Conservation (phyloP, 164 flowering plant species). For the Tetrastigma voinierianum region DNA sequence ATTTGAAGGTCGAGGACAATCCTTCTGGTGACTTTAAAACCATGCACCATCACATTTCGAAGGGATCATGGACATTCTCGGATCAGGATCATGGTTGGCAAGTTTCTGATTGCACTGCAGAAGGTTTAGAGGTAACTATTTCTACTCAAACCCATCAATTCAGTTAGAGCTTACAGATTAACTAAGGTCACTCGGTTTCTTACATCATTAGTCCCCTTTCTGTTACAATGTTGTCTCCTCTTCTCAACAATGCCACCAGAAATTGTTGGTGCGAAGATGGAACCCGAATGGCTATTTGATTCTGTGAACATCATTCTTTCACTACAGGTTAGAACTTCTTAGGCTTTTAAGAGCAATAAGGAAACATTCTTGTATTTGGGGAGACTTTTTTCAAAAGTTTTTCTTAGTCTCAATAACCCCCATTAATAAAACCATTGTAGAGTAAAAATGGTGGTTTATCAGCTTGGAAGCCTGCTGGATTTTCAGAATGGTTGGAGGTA, state of each 20-base stretch:
- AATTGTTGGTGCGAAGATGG: conserved; percentile 48
- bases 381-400: background rate
- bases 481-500: conserved; percentile 34
- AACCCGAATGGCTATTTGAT: too few relatives aligned
- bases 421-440: conserved; percentile 10
- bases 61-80: conserved; percentile 68
- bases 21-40: too few relatives aligned
- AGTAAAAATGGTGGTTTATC: conserved; percentile 38
- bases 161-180: background rate
- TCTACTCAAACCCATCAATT: background rate
- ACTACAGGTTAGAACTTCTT: conserved; percentile 46
- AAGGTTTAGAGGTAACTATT: too few relatives aligned
- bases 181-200: background rate
- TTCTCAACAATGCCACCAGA: conserved; percentile 54
- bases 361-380: too few relatives aligned
- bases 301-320: conserved; percentile 53
- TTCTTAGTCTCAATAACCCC: background rate
- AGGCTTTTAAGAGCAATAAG: too few relatives aligned
- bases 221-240: conserved; percentile 45
- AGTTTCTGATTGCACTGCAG: too few relatives aligned
- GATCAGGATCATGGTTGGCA: too few relatives aligned
- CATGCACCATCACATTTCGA: conserved; percentile 57
- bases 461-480: conserved; percentile 43
- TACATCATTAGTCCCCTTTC: too few relatives aligned
- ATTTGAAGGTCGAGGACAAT: too few relatives aligned